Evolutionary conservation across 306 rosid genomes (phyloP).

Genomic region (Cicer bijugum): DNA sequence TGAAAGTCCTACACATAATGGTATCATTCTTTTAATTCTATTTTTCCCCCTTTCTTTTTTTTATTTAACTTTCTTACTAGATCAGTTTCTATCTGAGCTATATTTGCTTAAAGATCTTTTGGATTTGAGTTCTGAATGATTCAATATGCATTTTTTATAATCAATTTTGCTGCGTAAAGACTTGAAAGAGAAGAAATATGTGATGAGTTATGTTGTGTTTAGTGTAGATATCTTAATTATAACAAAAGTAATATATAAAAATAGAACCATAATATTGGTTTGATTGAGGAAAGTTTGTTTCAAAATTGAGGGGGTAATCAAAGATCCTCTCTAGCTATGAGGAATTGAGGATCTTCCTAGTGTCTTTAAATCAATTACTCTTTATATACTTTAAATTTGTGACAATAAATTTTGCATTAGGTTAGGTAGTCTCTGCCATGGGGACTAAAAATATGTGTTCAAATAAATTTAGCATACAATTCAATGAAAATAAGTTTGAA

Average conservation of each 20-base stretch:
- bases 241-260: not conserved
- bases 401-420: slow-evolving; percentile 14
- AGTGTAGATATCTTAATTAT: not conserved
- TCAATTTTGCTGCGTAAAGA: not conserved
- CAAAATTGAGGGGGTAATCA: not conserved
- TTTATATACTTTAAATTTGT: not conserved
- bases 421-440: not conserved
- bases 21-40: slow-evolving; percentile 45
- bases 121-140: slow-evolving; percentile 26
- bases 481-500: not conserved
- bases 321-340: not conserved
- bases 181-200: not conserved
- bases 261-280: not conserved
- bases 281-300: slow-evolving; percentile 13
- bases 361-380: slow-evolving; percentile 9
- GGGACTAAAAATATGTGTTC: slow-evolving; percentile 5
- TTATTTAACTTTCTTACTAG: slow-evolving; percentile 20
- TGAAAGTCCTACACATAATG: slow-evolving; percentile 80
- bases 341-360: not conserved
- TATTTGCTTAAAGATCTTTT: slow-evolving; percentile 18
- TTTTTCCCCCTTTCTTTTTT: slow-evolving; percentile 19
- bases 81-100: slow-evolving; percentile 23
- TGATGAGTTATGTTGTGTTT: slow-evolving; percentile 19
- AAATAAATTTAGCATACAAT: not conserved
- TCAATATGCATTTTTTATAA: slow-evolving; percentile 11